Conservation (phyloP, 495 filamentous ascomycete genomes). For the Podospora australis region DNA sequence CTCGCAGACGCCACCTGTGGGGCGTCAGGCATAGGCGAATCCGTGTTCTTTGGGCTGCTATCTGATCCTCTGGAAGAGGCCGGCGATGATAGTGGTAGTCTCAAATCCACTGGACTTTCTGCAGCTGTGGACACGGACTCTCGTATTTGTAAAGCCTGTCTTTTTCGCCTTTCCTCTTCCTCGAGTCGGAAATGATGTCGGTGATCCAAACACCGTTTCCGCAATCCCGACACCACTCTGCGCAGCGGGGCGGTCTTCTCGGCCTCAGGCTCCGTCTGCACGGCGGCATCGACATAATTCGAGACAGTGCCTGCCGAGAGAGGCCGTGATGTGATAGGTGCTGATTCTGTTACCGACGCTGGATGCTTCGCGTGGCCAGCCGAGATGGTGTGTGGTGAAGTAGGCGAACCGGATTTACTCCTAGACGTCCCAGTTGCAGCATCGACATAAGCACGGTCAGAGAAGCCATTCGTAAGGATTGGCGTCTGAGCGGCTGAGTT, state of each 20-base stretch:
- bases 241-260: constrained; percentile 30
- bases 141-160: constrained; percentile 12
- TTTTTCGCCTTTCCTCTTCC: constrained; percentile 26
- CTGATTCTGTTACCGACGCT: constrained; percentile 13
- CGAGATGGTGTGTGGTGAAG: constrained; percentile 34
- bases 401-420: constrained; percentile 43
- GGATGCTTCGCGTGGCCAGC: constrained; percentile 13
- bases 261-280: constrained; percentile 45
- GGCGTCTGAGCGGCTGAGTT: constrained; percentile 29
- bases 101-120: constrained; percentile 22
- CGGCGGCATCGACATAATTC: constrained; percentile 39
- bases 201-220: constrained; percentile 42
- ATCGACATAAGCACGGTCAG: constrained; percentile 43
- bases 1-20: constrained; percentile 8
- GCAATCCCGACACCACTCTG: constrained; percentile 34
- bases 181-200: constrained; percentile 35
- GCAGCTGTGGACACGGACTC: constrained; percentile 28
- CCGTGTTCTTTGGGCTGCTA: constrained; percentile 6
- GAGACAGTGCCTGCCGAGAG: constrained; percentile 25
- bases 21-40: constrained; percentile 23
- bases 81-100: constrained; percentile 14
- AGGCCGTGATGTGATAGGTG: constrained; percentile 23
- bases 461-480: constrained; percentile 24
- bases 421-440: constrained; percentile 41
- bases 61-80: constrained; percentile 14